These are phyloP conservation scores for Pugionium dolabratum DNA, from an alignment of 345 rosid genomes.

Conservation along the genomic window DNA sequence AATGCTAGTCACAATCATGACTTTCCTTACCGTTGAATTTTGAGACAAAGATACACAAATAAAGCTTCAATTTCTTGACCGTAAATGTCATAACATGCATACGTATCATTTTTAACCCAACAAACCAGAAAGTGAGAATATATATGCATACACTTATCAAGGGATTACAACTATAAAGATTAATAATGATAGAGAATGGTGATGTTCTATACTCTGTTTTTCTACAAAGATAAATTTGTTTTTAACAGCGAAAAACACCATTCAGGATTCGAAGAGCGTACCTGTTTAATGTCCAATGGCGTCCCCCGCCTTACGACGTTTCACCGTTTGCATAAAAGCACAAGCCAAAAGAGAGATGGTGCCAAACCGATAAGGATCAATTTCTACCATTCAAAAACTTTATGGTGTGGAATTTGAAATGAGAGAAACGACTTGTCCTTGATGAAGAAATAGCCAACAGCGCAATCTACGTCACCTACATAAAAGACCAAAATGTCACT, in stretches of 20 bases:
- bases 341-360: constrained; percentile 26
- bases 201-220: background rate
- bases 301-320: constrained; percentile 30
- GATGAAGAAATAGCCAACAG: constrained; percentile 38
- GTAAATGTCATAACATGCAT: constrained; percentile 21
- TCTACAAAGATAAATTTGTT: background rate
- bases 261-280: constrained; percentile 13
- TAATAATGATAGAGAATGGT: background rate
- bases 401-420: constrained; percentile 34
- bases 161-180: background rate
- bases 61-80: constrained; percentile 29
- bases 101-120: background rate
- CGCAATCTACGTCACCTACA: constrained; percentile 35
- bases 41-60: constrained; percentile 16
- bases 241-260: constrained; percentile 4
- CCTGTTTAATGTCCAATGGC: constrained; percentile 29
- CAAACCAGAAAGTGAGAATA: constrained; percentile 7
- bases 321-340: constrained; percentile 30
- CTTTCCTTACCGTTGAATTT: constrained; percentile 14
- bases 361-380: constrained; percentile 49
- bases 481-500: constrained; percentile 39
- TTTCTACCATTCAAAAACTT: constrained; percentile 50
- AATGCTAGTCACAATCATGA: constrained; percentile 5
- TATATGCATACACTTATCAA: background rate
- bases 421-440: constrained; percentile 26